These are phyloP conservation scores for Phytopythium vexans DNA, from an alignment of 352 stramenopile genomes.

Conservation along the genomic window DNA sequence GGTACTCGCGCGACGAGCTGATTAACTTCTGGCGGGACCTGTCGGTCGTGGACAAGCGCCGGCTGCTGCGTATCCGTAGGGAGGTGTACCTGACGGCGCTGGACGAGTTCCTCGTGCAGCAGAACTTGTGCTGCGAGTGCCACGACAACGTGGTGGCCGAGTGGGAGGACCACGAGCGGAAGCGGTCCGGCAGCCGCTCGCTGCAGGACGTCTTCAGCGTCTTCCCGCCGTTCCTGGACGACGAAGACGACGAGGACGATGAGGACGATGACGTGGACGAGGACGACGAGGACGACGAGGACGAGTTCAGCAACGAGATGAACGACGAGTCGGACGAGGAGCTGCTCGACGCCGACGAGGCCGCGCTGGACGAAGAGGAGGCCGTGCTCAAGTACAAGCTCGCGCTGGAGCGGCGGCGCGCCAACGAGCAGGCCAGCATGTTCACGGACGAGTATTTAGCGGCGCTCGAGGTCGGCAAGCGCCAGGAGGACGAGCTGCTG, in stretches of 20 bases:
- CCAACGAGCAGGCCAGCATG: constrained; percentile 22
- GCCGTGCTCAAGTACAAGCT: constrained; percentile 77
- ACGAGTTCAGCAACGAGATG: constrained; percentile 26
- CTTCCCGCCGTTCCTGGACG: constrained; percentile 69
- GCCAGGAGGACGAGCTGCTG: constrained; percentile 65
- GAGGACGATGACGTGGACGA: constrained; percentile 58
- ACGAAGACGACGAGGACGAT: constrained; percentile 61
- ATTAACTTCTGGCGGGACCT: constrained; percentile 83
- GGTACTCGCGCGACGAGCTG: constrained; percentile 68
- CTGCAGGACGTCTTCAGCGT: constrained; percentile 76
- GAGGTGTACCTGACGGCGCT: constrained; percentile 66
- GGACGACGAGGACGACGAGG: constrained; percentile 52
- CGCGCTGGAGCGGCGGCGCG: constrained; percentile 34
- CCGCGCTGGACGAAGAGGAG: constrained; percentile 54
- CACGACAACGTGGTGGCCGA: constrained; percentile 82
- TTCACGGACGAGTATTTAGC: constrained; percentile 65
- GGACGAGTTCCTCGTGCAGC: constrained; percentile 71
- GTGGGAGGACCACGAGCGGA: constrained; percentile 75
- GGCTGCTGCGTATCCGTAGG: constrained; percentile 67
- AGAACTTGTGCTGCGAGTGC: constrained; percentile 80
- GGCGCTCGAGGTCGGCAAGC: constrained; percentile 58
- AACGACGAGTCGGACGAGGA: constrained; percentile 44
- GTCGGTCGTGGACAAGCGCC: constrained; percentile 54
- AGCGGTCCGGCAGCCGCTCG: constrained; percentile 59
- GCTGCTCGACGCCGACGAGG: constrained; percentile 29